Percentiles rank a stretch among this genome's conserved stretches.
Conservation (phyloP, 352 stramenopile species). For the Aphanomyces invadans region DNA sequence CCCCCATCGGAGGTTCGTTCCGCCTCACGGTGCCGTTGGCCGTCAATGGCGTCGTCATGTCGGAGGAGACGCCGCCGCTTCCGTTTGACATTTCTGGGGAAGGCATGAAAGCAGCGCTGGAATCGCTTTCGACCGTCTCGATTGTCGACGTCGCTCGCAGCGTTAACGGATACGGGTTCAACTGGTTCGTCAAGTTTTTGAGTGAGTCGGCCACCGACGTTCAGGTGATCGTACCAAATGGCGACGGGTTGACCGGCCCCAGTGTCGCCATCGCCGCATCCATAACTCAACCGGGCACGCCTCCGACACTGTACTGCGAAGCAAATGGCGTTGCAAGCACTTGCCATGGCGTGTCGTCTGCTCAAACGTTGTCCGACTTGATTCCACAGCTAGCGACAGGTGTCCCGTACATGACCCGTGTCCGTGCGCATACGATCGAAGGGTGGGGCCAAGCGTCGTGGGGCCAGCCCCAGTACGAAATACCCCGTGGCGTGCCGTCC, state of each 20-base stretch:
- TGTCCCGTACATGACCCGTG: slow-evolving; percentile 49
- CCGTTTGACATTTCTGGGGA: slow-evolving; percentile 78
- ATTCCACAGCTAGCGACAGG: slow-evolving; percentile 50
- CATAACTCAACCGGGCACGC: slow-evolving; percentile 50
- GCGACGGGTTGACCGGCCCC: slow-evolving; percentile 86
- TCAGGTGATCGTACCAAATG: slow-evolving; percentile 82
- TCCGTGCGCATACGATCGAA: slow-evolving; percentile 53
- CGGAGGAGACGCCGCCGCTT: slow-evolving; percentile 81
- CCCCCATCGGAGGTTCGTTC: slow-evolving; percentile 91
- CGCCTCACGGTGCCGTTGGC: slow-evolving; percentile 29
- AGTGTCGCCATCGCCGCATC: slow-evolving; percentile 74
- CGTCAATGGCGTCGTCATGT: slow-evolving; percentile 41
- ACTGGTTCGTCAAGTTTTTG: slow-evolving; percentile 93
- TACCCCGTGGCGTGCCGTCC: slow-evolving; percentile 38
- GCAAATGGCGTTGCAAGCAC: slow-evolving; percentile 32
- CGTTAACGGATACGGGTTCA: slow-evolving; percentile 91
- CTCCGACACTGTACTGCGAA: slow-evolving; percentile 77
- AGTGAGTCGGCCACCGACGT: slow-evolving; percentile 74
- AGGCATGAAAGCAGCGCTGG: slow-evolving; percentile 78
- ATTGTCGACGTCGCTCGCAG: slow-evolving; percentile 81
- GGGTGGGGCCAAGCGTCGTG: slow-evolving; percentile 46
- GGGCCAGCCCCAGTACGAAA: slow-evolving; percentile 46
- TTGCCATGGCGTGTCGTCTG: slow-evolving; percentile 33
- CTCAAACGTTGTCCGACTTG: slow-evolving; percentile 30
- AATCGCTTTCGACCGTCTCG: slow-evolving; percentile 83